phyloP scores from a whole-genome alignment of 306 rosid species.

The Ochetophila trinervis region DNA sequence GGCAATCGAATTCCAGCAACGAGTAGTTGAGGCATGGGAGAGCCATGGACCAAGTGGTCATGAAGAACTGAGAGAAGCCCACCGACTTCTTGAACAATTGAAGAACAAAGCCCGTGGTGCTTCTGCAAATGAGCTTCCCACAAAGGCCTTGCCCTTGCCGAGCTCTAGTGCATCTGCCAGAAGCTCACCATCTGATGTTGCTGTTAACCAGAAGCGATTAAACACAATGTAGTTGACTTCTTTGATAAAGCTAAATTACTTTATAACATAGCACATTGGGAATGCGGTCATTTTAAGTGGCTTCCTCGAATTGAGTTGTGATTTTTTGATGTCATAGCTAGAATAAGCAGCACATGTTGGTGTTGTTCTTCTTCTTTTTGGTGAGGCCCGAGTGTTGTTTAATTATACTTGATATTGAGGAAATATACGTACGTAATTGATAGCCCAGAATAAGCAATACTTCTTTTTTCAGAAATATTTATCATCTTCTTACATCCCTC shows the following conservation, averaged over 20 bases:
- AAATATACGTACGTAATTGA: no score
- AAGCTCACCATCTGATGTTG: conserved; percentile 26
- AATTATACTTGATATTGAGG: no score
- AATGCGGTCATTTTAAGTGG: neutral
- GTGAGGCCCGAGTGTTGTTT: no score
- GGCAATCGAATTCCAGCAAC: conserved; percentile 82
- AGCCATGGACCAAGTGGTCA: conserved; percentile 76
- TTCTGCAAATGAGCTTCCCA: conserved; percentile 34
- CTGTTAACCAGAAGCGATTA: conserved; percentile 22
- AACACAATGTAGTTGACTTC: neutral
- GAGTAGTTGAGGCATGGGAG: conserved; percentile 88
- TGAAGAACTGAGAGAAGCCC: conserved; percentile 75
- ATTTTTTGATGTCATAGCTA: neutral
- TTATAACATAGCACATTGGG: neutral
- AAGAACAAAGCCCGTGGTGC: conserved; percentile 56
- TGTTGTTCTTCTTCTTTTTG: no score
- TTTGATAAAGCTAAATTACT: neutral
- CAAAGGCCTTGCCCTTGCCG: conserved; percentile 64
- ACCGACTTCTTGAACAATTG: conserved; percentile 51
- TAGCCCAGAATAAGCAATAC: no score
- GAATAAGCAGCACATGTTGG: neutral
- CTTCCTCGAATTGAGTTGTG: neutral
- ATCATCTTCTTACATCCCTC: no score
- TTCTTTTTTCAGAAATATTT: no score
- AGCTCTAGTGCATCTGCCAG: conserved; percentile 35